Base-by-base conservation (phyloP, 768 basidiomycete species). In the Lenzites betulinus region DNA sequence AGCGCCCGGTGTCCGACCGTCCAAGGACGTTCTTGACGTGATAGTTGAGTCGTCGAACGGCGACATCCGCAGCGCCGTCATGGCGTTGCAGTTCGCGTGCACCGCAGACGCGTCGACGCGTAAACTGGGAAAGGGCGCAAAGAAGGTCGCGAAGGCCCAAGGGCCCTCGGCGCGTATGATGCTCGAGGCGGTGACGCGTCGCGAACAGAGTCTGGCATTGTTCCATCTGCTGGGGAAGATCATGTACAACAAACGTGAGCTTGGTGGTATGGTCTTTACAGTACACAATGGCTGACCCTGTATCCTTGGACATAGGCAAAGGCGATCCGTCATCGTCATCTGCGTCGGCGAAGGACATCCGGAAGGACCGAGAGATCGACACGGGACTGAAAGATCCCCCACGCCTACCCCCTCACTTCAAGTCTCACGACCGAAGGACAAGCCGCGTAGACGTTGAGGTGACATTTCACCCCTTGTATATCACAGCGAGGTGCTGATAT, bases 191-290 rank as follows among this genome's bases (percentile, higher is more conserved):
- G 81, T 94, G 0, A 92, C 93, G 22, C 77, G 88, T 58, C 79
- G 93, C 54, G 97, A 99, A 69, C 89, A 93, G 67, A 91, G 86
- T 60, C 76, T 99, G 16, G 86, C 84, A 11, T 75, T 99, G 51
- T 99, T 99, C 70, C 97, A 98, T 74, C 74, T 98, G 18, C 78
- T 99, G 50, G 97, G 97, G 16, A 96, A 92, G 75, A 83, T 98
- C 1, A 72, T 98, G 49, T 98, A 97, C 71, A 98, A 96, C 73
- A 99, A 98, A 74, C 86, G 97, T 97, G 44, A 56, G 84, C 74
- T 16, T 22, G 28, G 9, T 20, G 22, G 22, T 23, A n/a, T 30
- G 12, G n/a, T 9, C 11, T 22, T 36, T 20, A 23, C 12, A n/a
- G 11, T 18, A 22, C 30, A 4, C 7, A 12, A 13, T 28, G 5